Evolutionary conservation across 2,329 filamentous ascomycete species (phyloP), one percentile per base, ranked within the genome.

Genomic region (Tympanopsis confertula): DNA sequence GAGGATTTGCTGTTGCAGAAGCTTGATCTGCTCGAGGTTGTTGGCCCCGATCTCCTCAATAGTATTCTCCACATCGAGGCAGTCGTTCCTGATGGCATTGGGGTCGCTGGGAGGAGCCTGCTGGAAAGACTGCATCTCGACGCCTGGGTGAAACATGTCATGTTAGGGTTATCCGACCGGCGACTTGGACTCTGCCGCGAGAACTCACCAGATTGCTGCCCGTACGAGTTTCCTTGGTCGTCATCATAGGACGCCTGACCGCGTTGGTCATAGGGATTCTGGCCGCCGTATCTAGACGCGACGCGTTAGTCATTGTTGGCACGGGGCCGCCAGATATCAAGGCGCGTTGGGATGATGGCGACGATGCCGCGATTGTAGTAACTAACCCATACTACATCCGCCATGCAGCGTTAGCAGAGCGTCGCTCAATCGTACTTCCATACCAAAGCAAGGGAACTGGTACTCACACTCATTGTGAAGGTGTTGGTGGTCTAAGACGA

Each of bases 11-110:
- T 74, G 72, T 55, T 89, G 84, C 26, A 86, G 68, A 56, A 69
- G 71, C 50, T 77, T 74, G 35, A 94, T 74, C 51, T 82, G 73
- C 45, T 77, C 69, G 22, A 93, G 73, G 49, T 83, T 7, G 22
- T n/a, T 83, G 44, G 63, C 61, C 51, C 87, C 78, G 51, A 95
- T 75, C 41, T 78, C 68, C 44, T 83, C 73, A 51, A 95, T 83
- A 30, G 79, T 82, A 41, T 74, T 68, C 56, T 87, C 82, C 55
- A 95, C 82, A 35, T 85, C 78, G 41, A 77, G 74, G 62, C 86
- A 91, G 57, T 91, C 82, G 62, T 93, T 86, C 42, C 95, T 71
- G 47, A 94, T 82, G 40, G 74, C 74, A 54, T 86, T 87, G 32
- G 82, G 77, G 56, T 87, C 75, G 47, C 60, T 50, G 36, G 57